Evolutionary conservation across 192 early-diverging fungal genomes (phyloP).

Genomic region (Umbelopsis isabellina): DNA sequence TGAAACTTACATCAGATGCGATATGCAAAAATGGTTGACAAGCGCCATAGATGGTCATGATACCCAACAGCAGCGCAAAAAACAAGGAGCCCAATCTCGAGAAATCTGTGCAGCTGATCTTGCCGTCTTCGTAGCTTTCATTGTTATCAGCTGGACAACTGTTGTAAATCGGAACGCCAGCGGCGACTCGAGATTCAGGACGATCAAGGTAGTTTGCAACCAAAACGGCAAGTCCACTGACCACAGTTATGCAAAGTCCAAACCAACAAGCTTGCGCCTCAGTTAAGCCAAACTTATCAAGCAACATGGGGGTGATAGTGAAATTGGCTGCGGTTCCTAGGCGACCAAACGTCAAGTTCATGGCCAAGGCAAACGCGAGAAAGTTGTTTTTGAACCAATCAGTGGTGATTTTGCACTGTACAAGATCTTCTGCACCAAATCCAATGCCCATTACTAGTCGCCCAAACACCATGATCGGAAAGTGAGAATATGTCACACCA

Average conservation of each 20-base stretch:
- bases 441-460: slow-evolving; percentile 69
- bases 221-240: slow-evolving; percentile 45
- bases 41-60: slow-evolving; percentile 57
- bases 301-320: slow-evolving; percentile 53
- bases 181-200: slow-evolving; percentile 41
- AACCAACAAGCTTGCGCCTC: slow-evolving; percentile 54
- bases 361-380: slow-evolving; percentile 61
- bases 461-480: slow-evolving; percentile 56
- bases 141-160: neutral
- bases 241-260: slow-evolving; percentile 49
- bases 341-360: slow-evolving; percentile 57
- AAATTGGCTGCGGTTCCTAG: slow-evolving; percentile 62
- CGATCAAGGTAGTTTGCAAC: slow-evolving; percentile 49
- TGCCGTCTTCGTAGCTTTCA: neutral
- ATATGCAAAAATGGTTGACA: slow-evolving; percentile 67
- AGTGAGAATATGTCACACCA: slow-evolving; percentile 50
- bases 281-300: slow-evolving; percentile 38
- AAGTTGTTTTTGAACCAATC: slow-evolving; percentile 63
- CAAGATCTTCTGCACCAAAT: slow-evolving; percentile 63
- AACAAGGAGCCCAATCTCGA: slow-evolving; percentile 41
- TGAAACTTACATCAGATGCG: slow-evolving; percentile 46
- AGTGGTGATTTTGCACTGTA: slow-evolving; percentile 58
- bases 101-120: slow-evolving; percentile 13
- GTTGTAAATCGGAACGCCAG: slow-evolving; percentile 30
- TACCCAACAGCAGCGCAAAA: slow-evolving; percentile 48